These are phyloP conservation scores for Fusarium abutilonis DNA, from an alignment of 2,329 filamentous ascomycete genomes.

Conservation along the genomic window DNA sequence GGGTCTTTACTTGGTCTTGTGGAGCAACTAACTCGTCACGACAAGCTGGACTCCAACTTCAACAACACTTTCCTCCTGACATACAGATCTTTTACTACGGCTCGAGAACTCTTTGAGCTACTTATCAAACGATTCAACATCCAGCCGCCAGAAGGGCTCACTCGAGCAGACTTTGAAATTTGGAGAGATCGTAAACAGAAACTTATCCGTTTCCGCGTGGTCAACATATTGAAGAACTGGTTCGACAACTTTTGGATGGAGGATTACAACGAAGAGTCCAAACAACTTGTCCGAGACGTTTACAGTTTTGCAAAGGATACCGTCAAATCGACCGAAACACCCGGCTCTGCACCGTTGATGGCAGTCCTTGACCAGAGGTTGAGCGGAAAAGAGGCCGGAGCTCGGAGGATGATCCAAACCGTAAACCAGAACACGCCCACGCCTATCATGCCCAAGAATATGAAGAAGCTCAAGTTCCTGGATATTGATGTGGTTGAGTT, in stretches of 20 bases:
- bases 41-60: conserved; percentile 93
- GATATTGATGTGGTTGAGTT: conserved; percentile 97
- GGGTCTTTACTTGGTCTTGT: conserved; percentile 90
- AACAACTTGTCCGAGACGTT: conserved; percentile 85
- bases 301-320: conserved; percentile 92
- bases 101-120: conserved; percentile 90
- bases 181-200: conserved; percentile 98
- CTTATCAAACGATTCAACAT: conserved; percentile 91
- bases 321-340: conserved; percentile 92
- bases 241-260: conserved; percentile 99
- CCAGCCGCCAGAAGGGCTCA: conserved; percentile 86
- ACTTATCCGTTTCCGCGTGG: conserved; percentile 92
- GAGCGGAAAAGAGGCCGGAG: conserved; percentile 85
- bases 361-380: conserved; percentile 88
- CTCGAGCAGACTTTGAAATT: conserved; percentile 77
- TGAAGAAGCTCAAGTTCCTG: conserved; percentile 99
- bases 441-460: conserved; percentile 96
- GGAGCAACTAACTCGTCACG: conserved; percentile 93
- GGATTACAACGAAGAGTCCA: conserved; percentile 83
- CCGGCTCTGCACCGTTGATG: conserved; percentile 85
- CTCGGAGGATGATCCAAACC: conserved; percentile 87
- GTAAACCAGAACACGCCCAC: conserved; percentile 82
- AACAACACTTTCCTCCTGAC: conserved; percentile 98
- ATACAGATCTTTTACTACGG: conserved; percentile 93
- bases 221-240: conserved; percentile 98